Evolutionary conservation across 352 stramenopile species (phyloP).

Genomic region (Albugo laibachii): DNA sequence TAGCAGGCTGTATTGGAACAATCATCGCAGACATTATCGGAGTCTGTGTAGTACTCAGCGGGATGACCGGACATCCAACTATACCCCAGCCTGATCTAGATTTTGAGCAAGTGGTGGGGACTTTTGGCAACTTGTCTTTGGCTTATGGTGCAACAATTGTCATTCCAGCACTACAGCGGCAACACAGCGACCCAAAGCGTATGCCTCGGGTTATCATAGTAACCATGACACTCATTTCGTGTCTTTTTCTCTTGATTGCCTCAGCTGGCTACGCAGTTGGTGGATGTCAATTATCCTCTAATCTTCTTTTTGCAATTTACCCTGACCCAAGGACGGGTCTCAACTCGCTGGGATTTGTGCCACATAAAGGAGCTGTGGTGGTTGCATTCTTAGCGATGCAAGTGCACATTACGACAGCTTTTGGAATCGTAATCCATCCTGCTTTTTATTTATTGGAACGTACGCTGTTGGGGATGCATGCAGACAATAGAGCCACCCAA

Average conservation of each 20-base stretch:
- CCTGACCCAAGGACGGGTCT: not conserved
- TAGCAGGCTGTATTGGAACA: conserved; percentile 4
- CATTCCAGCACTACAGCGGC: conserved; percentile 6
- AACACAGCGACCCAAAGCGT: conserved; percentile 5
- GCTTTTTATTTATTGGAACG: conserved; percentile 6
- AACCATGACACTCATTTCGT: conserved; percentile 4
- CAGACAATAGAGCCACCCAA: not conserved
- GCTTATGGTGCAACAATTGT: conserved; percentile 8
- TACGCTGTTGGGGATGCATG: conserved; percentile 5
- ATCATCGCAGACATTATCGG: conserved; percentile 6
- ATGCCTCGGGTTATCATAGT: conserved; percentile 5
- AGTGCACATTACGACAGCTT: conserved; percentile 9
- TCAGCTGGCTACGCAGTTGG: conserved; percentile 2
- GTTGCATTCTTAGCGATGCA: conserved; percentile 7
- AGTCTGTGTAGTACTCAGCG: not conserved
- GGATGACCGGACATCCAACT: not conserved
- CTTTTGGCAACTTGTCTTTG: conserved; percentile 7
- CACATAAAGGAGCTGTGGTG: conserved; percentile 6
- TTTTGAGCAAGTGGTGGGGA: conserved; percentile 4
- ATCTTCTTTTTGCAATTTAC: conserved; percentile 5
- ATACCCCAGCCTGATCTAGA: conserved; percentile 3
- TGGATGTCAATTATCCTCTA: conserved; percentile 6
- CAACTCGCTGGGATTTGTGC: conserved; percentile 3
- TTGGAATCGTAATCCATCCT: conserved; percentile 5
- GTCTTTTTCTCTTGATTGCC: conserved; percentile 5